phyloP scores from a whole-genome alignment of 306 rosid species.

The Hylodesmum podocarpum region DNA sequence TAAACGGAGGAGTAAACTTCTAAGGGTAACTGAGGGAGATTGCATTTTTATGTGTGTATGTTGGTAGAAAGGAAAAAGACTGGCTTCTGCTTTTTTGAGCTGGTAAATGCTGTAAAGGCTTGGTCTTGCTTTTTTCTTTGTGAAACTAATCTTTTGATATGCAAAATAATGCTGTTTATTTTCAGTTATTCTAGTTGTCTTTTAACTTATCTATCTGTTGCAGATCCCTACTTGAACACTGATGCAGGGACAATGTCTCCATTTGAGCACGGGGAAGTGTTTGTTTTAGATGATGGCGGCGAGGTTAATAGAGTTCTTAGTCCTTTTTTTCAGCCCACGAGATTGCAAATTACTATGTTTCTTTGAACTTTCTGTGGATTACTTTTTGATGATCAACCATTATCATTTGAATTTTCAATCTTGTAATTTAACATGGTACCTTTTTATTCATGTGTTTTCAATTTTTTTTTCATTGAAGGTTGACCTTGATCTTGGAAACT shows the following conservation, averaged over 20 bases:
- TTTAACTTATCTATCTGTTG: constrained; percentile 19
- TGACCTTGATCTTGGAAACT: constrained; percentile 89
- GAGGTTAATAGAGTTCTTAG: constrained; percentile 51
- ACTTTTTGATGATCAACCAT: background rate
- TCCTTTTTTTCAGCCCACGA: background rate
- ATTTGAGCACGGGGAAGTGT: constrained; percentile 88
- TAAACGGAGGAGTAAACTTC: background rate
- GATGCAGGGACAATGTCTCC: constrained; percentile 95
- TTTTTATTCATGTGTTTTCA: constrained; percentile 7
- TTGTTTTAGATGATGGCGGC: constrained; percentile 84
- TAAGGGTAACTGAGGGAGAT: background rate
- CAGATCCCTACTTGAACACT: constrained; percentile 83
- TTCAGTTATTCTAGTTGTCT: background rate
- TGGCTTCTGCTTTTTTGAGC: background rate
- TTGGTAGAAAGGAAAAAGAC: background rate
- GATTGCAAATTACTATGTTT: background rate
- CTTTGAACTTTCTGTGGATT: background rate
- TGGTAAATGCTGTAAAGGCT: constrained; percentile 1
- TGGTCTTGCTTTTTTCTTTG: background rate
- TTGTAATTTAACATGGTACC: background rate
- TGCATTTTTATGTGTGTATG: background rate
- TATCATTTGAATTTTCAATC: background rate
- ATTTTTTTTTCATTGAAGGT: constrained; percentile 51
- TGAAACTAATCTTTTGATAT: background rate
- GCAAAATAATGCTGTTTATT: constrained; percentile 1